Evolutionary conservation across 2,329 filamentous ascomycete genomes (phyloP).

Genomic region (Cyclaneusma minus): DNA sequence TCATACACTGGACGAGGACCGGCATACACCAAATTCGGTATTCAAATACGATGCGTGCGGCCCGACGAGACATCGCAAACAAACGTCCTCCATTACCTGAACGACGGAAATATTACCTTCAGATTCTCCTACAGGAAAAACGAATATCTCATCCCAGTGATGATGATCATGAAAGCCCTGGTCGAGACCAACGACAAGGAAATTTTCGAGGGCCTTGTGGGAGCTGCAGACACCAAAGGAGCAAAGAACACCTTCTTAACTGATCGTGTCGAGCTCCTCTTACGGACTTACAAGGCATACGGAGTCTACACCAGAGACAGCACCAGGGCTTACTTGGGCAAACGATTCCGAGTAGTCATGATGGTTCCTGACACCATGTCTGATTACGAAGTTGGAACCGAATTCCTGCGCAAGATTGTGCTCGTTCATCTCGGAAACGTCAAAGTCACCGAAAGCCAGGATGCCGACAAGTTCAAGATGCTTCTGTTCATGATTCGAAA

Average conservation of each 20-base stretch:
- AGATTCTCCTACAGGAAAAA: slow-evolving; percentile 96
- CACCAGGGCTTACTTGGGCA: slow-evolving; percentile 73
- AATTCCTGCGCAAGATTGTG: slow-evolving; percentile 81
- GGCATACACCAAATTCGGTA: slow-evolving; percentile 77
- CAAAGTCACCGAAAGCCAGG: slow-evolving; percentile 68
- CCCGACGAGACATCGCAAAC: slow-evolving; percentile 98
- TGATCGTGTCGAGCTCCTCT: slow-evolving; percentile 78
- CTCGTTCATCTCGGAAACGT: slow-evolving; percentile 81
- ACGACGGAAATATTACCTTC: slow-evolving; percentile 91
- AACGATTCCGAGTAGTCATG: slow-evolving; percentile 81
- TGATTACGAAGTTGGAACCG: slow-evolving; percentile 77
- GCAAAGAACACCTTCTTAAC: slow-evolving; percentile 84
- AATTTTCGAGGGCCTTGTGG: slow-evolving; percentile 88
- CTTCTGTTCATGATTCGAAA: slow-evolving; percentile 94
- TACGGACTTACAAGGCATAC: slow-evolving; percentile 89
- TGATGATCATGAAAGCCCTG: slow-evolving; percentile 94
- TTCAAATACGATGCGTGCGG: slow-evolving; percentile 80
- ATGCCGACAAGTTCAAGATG: slow-evolving; percentile 86
- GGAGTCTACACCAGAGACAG: slow-evolving; percentile 66
- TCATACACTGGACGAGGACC: slow-evolving; percentile 81
- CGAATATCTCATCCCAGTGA: slow-evolving; percentile 86
- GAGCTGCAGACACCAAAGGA: slow-evolving; percentile 58
- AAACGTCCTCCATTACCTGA: slow-evolving; percentile 90
- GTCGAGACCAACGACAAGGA: slow-evolving; percentile 93
- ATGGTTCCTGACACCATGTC: slow-evolving; percentile 71